phyloP scores from a whole-genome alignment of 805 yeast species.

The Sporopachydermia lactativora region DNA sequence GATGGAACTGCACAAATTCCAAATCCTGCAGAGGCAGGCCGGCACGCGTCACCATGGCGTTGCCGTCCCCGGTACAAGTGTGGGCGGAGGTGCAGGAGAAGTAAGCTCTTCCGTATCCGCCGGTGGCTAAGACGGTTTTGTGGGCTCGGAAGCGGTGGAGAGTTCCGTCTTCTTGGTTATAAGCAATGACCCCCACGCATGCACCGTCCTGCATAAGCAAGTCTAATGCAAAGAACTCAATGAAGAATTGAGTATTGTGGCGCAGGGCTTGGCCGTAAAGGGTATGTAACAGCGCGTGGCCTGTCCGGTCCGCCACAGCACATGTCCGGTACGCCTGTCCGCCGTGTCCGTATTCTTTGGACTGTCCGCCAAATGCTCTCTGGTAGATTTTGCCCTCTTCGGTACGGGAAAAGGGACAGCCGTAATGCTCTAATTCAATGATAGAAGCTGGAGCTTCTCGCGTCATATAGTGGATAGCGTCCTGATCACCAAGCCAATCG shows the following conservation, averaged over 20 bases:
- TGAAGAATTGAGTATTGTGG: constrained; percentile 95
- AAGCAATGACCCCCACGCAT: constrained; percentile 94
- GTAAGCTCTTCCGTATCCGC: constrained; percentile 98
- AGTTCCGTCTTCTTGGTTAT: constrained; percentile 98
- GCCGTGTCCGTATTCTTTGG: constrained; percentile 91
- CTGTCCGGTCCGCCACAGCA: constrained; percentile 99
- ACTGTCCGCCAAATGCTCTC: constrained; percentile 98
- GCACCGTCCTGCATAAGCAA: constrained; percentile 89
- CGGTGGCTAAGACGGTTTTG: constrained; percentile 93
- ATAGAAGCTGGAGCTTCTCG: constrained; percentile 94
- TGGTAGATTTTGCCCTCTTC: constrained; percentile 95
- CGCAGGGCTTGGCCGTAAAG: constrained; percentile 92
- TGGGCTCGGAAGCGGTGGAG: constrained; percentile 96
- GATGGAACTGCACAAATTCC: constrained; percentile 98
- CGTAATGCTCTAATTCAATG: constrained; percentile 93
- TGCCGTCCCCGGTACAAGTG: constrained; percentile 99
- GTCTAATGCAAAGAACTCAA: constrained; percentile 93
- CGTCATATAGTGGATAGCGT: constrained; percentile 98
- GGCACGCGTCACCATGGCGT: constrained; percentile 96
- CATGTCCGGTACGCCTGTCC: constrained; percentile 99
- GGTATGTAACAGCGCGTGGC: constrained; percentile 92
- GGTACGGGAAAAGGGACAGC: constrained; percentile 96
- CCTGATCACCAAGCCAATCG: constrained; percentile 99
- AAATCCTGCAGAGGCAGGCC: constrained; percentile 96
- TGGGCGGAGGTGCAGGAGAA: constrained; percentile 98